Conservation (phyloP, 257 asterid species). For the Nicotiana knightiana region DNA sequence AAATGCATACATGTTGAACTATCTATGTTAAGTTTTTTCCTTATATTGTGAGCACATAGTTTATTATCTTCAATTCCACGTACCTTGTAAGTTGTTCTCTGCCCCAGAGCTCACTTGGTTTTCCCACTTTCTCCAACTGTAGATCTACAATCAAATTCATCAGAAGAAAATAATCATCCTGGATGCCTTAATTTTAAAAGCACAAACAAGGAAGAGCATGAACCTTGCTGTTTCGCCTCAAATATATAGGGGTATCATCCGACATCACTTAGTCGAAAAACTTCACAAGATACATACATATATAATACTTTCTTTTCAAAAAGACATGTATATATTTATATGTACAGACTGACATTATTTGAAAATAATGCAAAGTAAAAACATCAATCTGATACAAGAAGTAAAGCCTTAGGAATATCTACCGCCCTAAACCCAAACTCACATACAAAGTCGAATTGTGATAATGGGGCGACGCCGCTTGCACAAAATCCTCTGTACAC, state of each 20-base stretch:
- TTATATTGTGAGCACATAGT: background rate
- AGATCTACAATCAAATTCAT: constrained; percentile 45
- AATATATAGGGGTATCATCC: background rate
- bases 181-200: background rate
- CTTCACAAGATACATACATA: background rate
- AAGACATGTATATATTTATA: background rate
- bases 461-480: background rate
- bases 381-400: background rate
- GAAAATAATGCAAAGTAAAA: background rate
- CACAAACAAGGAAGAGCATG: background rate
- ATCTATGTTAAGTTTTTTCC: background rate
- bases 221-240: background rate
- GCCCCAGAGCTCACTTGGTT: constrained; percentile 42
- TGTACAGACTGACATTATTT: background rate
- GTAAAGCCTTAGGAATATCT: background rate
- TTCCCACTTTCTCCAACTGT: constrained; percentile 98
- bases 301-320: background rate
- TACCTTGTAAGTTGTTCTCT: constrained; percentile 53
- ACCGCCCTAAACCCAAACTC: background rate
- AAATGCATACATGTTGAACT: background rate
- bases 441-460: background rate
- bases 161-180: background rate
- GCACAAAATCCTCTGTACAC: background rate
- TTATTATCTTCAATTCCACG: background rate
- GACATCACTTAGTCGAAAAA: background rate